A percentile compares a stretch with the other conserved stretches of the same genome.
Conservation (phyloP, 306 rosid species). For the Sechiopsis laciniata region DNA sequence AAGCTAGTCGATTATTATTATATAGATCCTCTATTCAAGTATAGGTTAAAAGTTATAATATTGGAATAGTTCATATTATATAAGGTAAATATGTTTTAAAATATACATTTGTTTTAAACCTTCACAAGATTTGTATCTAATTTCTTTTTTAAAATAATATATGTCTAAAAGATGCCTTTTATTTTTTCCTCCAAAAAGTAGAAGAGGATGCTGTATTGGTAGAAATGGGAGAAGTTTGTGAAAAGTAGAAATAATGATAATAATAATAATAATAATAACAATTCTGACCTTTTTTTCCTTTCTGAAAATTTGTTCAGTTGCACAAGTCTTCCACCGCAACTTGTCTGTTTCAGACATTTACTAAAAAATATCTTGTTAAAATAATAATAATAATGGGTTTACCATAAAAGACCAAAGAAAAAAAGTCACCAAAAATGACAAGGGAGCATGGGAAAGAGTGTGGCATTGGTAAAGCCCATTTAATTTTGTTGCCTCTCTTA, state of each 20-base stretch:
- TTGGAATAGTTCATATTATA: not conserved
- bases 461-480: not conserved
- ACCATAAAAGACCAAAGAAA: too few species aligned
- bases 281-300: not conserved
- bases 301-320: not conserved
- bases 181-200: not conserved
- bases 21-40: too few species aligned
- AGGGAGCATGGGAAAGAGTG: not conserved
- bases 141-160: not conserved
- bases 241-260: not conserved
- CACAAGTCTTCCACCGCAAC: conserved; percentile 7
- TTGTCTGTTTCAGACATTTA: conserved; percentile 12
- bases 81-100: not conserved
- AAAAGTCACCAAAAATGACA: not conserved
- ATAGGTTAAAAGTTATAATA: not conserved
- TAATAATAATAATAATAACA: not conserved
- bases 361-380: not conserved
- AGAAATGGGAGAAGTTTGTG: not conserved
- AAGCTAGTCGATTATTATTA: too few species aligned
- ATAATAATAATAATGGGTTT: not conserved
- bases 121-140: not conserved
- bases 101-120: not conserved
- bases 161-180: not conserved
- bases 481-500: not conserved
- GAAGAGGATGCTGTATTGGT: not conserved